These are phyloP conservation scores for Aspergillus ochraceoroseus DNA, from an alignment of 2,329 filamentous ascomycete genomes.

Conservation along the genomic window DNA sequence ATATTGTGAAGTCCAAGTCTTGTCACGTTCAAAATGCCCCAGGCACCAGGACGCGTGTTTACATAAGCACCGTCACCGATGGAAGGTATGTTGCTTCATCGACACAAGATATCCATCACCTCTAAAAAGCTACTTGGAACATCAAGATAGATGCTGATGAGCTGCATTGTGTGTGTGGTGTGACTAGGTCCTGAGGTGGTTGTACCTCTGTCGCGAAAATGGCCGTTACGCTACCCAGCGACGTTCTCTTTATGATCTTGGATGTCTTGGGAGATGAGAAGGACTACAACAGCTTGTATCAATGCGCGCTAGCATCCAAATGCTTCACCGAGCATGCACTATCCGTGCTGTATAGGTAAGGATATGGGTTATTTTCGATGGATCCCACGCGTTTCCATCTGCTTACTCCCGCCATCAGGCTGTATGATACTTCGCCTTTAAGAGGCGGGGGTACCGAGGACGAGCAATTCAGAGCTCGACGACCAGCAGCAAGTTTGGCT, in stretches of 20 bases:
- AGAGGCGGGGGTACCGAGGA: slow-evolving; percentile 44
- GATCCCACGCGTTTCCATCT: neutral
- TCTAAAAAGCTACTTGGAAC: neutral
- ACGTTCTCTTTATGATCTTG: slow-evolving; percentile 28
- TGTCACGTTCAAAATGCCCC: no score
- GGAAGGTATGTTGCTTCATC: neutral
- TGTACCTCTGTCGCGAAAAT: slow-evolving; percentile 15
- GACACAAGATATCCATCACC: neutral
- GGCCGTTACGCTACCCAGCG: slow-evolving; percentile 20
- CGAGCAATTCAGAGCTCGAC: slow-evolving; percentile 39
- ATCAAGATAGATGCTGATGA: neutral
- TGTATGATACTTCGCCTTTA: slow-evolving; percentile 46
- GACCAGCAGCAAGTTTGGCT: slow-evolving; percentile 15
- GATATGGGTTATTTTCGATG: slow-evolving; percentile 1
- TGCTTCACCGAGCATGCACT: slow-evolving; percentile 24
- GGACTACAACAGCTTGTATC: slow-evolving; percentile 27
- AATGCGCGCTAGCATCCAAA: slow-evolving; percentile 27
- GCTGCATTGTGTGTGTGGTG: neutral
- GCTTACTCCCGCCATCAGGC: slow-evolving; percentile 32
- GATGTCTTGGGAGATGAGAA: slow-evolving; percentile 24
- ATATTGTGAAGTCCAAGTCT: no score
- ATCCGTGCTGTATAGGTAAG: slow-evolving; percentile 26
- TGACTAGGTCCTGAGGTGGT: neutral
- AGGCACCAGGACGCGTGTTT: slow-evolving; percentile 21
- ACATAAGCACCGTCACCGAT: slow-evolving; percentile 18